Conservation (phyloP, 2,329 filamentous ascomycete genomes). For the Ophiostoma piceae region DNA sequence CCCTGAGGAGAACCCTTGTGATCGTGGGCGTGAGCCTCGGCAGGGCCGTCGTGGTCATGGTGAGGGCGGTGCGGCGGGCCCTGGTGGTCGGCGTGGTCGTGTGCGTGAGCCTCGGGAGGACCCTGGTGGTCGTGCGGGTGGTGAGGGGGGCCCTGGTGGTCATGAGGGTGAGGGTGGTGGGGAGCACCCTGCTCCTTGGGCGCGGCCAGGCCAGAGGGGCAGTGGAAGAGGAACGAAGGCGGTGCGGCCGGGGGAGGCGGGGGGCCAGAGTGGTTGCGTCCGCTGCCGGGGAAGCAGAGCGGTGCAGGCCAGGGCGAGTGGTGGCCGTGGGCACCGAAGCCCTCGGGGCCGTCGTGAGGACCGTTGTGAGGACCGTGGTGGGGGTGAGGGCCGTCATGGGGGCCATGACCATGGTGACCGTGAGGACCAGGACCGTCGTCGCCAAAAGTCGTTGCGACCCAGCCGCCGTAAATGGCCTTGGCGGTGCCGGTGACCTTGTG, state of each 20-base stretch:
- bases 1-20: neutral
- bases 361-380: neutral
- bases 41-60: neutral
- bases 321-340: neutral
- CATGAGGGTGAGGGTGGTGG: neutral
- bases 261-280: conserved; percentile 5
- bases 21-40: neutral
- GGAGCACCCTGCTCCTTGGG: neutral
- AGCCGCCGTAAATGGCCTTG: conserved; percentile 33
- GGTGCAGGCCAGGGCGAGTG: conserved; percentile 7
- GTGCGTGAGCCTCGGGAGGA: neutral
- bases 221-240: conserved; percentile 28
- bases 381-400: neutral
- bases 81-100: neutral
- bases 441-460: conserved; percentile 8
- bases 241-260: conserved; percentile 20
- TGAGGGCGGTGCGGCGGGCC: neutral
- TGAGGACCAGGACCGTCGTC: conserved; percentile 20
- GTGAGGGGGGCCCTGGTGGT: neutral
- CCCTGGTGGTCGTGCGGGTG: neutral
- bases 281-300: conserved; percentile 13
- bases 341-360: neutral
- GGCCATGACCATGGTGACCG: neutral
- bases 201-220: conserved; percentile 18
- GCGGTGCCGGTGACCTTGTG: conserved; percentile 38